Evolutionary conservation across 2,329 filamentous ascomycete genomes (phyloP).

Genomic region (Pezizomycotina sp.): DNA sequence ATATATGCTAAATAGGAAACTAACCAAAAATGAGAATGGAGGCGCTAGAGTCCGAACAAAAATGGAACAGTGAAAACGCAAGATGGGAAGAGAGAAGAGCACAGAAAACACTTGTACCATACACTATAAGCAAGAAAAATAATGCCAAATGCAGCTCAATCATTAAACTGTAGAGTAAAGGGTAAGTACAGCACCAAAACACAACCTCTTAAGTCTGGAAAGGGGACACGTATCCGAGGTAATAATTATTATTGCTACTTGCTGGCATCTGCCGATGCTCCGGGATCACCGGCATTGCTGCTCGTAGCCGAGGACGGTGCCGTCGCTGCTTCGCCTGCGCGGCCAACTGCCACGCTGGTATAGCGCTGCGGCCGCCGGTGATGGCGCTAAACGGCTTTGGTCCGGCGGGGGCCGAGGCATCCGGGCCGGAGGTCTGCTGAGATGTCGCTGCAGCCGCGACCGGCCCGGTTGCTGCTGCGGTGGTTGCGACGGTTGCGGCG

Average conservation of each 20-base stretch:
- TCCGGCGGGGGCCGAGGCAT: conserved; percentile 5
- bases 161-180: too few relatives aligned
- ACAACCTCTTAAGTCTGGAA: too few relatives aligned
- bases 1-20: too few relatives aligned
- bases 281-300: conserved; percentile 10
- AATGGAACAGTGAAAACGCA: too few relatives aligned
- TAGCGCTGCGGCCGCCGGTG: conserved; percentile 28
- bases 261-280: conserved; percentile 18
- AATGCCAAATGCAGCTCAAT: too few relatives aligned
- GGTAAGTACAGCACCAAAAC: too few relatives aligned
- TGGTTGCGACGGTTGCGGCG: conserved; percentile 24
- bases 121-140: too few relatives aligned
- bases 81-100: too few relatives aligned
- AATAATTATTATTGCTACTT: conserved; percentile 1
- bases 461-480: conserved; percentile 19
- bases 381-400: conserved; percentile 21
- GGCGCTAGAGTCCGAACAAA: too few relatives aligned
- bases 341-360: conserved; percentile 39
- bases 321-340: conserved; percentile 27
- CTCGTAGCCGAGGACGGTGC: conserved; percentile 12
- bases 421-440: conserved; percentile 20
- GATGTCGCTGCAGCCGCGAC: conserved; percentile 14
- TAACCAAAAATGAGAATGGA: too few relatives aligned
- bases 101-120: too few relatives aligned
- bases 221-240: too few relatives aligned